Evolutionary conservation across 2,329 filamentous ascomycete species (phyloP).

Genomic region (Lecanoromycetidae sp.): DNA sequence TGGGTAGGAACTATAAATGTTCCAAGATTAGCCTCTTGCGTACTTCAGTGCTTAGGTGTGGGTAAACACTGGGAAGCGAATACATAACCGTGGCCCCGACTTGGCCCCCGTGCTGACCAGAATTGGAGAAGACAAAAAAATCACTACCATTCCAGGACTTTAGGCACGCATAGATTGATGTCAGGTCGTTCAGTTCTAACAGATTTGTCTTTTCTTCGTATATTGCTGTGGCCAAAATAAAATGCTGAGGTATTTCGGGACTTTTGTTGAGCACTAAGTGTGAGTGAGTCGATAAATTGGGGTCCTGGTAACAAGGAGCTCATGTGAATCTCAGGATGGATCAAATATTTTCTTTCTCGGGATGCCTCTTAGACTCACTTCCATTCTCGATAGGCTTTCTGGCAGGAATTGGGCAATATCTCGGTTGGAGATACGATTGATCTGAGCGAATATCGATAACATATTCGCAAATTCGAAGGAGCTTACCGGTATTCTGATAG

Average conservation of each 20-base stretch:
- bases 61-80: background rate
- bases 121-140: conserved; percentile 40
- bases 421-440: conserved; percentile 38
- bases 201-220: conserved; percentile 34
- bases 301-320: conserved; percentile 32
- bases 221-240: conserved; percentile 36
- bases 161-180: conserved; percentile 31
- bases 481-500: conserved; percentile 27
- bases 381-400: conserved; percentile 28
- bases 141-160: conserved; percentile 26
- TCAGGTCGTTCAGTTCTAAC: conserved; percentile 32
- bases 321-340: conserved; percentile 32
- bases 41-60: too few relatives aligned
- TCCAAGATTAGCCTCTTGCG: background rate
- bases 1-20: conserved; percentile 37
- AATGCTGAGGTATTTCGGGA: conserved; percentile 37
- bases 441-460: conserved; percentile 22
- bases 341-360: conserved; percentile 32
- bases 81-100: conserved; percentile 31
- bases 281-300: conserved; percentile 27
- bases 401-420: conserved; percentile 37
- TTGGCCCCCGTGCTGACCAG: conserved; percentile 36
- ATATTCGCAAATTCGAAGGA: conserved; percentile 16
- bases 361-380: background rate
- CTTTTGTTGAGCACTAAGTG: conserved; percentile 39